Evolutionary conservation across 2,329 filamentous ascomycete genomes (phyloP), one percentile per base, ranked within the genome.

Genomic region (Blumeria hordei): DNA sequence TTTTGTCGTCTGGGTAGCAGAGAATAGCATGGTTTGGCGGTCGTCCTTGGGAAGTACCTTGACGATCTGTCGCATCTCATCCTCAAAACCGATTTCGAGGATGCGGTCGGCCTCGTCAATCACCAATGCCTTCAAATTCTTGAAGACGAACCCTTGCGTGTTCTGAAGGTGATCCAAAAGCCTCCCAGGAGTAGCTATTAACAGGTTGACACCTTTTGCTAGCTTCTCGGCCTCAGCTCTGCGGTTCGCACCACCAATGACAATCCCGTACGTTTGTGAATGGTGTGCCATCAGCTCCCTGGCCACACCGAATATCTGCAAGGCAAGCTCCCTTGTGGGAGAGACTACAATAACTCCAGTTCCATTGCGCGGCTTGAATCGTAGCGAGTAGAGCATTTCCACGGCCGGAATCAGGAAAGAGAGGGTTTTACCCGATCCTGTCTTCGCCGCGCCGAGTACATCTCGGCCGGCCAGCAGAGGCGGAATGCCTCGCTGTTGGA

Each of bases 21-120:
- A 95, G 74, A 98, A 98, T n/a, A 98, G 77, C 82, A 94, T 92
- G 0, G 88, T 95, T 69, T 96, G 90, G 57, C 92, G 75, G 60
- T 88, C 80, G 56, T 93, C 81, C 61, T 83, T 83, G 50, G 88
- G 86, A 16, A 96, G 72, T 55, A 96, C 92, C 74, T 93, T 93
- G 68, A 96, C 82, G 62, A 98, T 94, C 67, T 93, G 83, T 60
- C 86, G 77, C 85, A 98, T 94, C 71, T 98, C 92, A 65, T 96
- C 92, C 69, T 98, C 92, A 74, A 98, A 98, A 63, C 92, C 90
- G 59, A 95, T 86, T 70, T 98, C 92, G 47, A 98, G 72, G 59
- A 98, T 95, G 51, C 92, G 82, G 67, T 98, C 92, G 16, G 92
- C 92, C 70, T 98, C 92, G 63, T 98, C 92, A 61, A 96, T 95